Evolutionary conservation across 2,329 filamentous ascomycete species (phyloP), one percentile per base, ranked within the genome.

Genomic region (Epichloe festucae): DNA sequence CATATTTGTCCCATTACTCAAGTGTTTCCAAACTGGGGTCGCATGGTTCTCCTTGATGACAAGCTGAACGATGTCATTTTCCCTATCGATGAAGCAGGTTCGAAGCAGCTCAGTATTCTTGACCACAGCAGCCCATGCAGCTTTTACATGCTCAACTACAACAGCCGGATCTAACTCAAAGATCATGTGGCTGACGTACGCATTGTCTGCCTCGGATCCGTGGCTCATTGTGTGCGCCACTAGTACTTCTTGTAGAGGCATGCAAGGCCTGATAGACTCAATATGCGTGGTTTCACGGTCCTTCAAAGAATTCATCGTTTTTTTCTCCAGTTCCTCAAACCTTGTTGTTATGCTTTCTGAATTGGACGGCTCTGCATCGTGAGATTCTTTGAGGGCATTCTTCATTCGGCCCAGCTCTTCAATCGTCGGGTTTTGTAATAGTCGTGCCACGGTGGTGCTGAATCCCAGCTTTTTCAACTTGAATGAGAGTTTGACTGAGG

Each of bases 101-200:
- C 66, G 57, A 38, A 68, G 52, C 34, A 67, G 63, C 3, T 65
- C 62, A 51, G 61, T 60, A 3, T 59, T 53, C 15, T 45, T 47
- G 14, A 55, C 53, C 1, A 60, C 55, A 3, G 10, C 35, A 41
- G 57, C 52, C 64, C 63, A 67, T 5, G 63, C 60, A 2, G 48
- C 49, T 35, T 52, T 55, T 3, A 68, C 47, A 19, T 45, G 48
- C 2, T 50, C 36, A 2, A 49, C 3, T 21, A 64, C 55, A 1
- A 64, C 46, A 34, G 52, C 39, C 1, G 54, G 21, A 4, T 53
- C 53, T 4, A 68, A 56, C 47, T 62, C 52, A 21, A 68, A 57
- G 6, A 55, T 51, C 19, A 67, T 55, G 43, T 67, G 65, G 40
- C 67, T 67, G 53, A 68, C 57, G 45, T 68, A 69, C 27, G 63